These are phyloP conservation scores for Trichomonas vaginalis DNA, from an alignment of 208 protist genomes.

Conservation along the genomic window DNA sequence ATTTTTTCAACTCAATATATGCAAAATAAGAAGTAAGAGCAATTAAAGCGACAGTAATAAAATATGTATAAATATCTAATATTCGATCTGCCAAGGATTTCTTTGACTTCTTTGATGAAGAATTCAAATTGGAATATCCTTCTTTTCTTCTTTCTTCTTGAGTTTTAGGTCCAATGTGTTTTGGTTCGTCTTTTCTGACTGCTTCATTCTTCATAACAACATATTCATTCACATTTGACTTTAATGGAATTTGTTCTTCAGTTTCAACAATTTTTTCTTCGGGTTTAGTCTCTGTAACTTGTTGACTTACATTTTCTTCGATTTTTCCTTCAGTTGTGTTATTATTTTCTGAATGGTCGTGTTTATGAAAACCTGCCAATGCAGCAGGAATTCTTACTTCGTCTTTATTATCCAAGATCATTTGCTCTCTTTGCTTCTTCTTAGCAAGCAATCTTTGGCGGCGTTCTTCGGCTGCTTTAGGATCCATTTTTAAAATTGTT, in stretches of 20 bases:
- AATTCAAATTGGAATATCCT: neutral
- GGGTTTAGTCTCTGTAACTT: neutral
- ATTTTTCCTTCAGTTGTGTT: neutral
- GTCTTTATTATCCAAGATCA: neutral
- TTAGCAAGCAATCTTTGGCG: neutral
- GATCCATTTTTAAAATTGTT: too few species aligned
- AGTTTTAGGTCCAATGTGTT: neutral
- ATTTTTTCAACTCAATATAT: neutral
- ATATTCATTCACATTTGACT: neutral
- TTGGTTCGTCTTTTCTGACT: neutral
- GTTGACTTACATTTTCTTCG: neutral
- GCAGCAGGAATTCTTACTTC: neutral
- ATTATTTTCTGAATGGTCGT: too few species aligned
- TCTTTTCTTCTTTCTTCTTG: neutral
- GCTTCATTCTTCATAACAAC: neutral
- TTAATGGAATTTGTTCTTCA: neutral
- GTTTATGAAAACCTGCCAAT: neutral
- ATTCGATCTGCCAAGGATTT: neutral
- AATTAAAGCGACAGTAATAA: neutral
- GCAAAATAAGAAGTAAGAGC: neutral
- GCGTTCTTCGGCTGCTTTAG: neutral
- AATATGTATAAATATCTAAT: neutral
- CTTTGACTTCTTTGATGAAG: neutral
- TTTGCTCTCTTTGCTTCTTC: neutral
- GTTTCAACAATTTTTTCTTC: neutral